Evolutionary conservation across 2,329 filamentous ascomycete species (phyloP).

Genomic region (Corynespora cassiicola): DNA sequence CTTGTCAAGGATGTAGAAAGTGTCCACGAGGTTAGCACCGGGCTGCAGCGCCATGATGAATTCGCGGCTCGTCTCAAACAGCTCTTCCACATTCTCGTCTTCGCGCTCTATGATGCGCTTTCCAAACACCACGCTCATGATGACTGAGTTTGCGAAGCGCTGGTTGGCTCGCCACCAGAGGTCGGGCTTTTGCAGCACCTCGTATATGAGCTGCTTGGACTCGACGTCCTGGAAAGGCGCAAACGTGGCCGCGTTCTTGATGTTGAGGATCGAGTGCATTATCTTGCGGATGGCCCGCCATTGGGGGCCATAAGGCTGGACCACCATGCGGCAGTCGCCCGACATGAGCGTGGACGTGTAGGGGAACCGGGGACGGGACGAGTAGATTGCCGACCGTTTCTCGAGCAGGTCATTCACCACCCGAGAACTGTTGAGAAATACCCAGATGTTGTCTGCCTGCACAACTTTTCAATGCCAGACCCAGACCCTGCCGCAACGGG

Average conservation of each 20-base stretch:
- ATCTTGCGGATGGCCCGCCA: constrained; percentile 38
- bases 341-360: constrained; percentile 33
- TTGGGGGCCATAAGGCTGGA: constrained; percentile 34
- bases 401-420: constrained; percentile 22
- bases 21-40: constrained; percentile 39
- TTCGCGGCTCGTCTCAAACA: constrained; percentile 19
- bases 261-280: constrained; percentile 40
- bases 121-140: constrained; percentile 43
- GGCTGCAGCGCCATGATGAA: constrained; percentile 35
- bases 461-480: no score
- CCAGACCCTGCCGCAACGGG: no score
- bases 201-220: constrained; percentile 30
- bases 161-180: constrained; percentile 31
- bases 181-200: constrained; percentile 30
- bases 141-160: constrained; percentile 37
- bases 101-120: constrained; percentile 17
- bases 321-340: constrained; percentile 32
- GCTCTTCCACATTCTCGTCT: constrained; percentile 22
- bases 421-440: constrained; percentile 25
- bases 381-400: constrained; percentile 22
- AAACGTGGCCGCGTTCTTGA: constrained; percentile 26
- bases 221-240: constrained; percentile 41
- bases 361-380: constrained; percentile 19
- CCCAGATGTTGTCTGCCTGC: constrained; percentile 16
- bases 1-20: constrained; percentile 35